These are phyloP conservation scores for Psilocybe tampanensis DNA, from an alignment of 768 basidiomycete genomes.

Conservation along the genomic window DNA sequence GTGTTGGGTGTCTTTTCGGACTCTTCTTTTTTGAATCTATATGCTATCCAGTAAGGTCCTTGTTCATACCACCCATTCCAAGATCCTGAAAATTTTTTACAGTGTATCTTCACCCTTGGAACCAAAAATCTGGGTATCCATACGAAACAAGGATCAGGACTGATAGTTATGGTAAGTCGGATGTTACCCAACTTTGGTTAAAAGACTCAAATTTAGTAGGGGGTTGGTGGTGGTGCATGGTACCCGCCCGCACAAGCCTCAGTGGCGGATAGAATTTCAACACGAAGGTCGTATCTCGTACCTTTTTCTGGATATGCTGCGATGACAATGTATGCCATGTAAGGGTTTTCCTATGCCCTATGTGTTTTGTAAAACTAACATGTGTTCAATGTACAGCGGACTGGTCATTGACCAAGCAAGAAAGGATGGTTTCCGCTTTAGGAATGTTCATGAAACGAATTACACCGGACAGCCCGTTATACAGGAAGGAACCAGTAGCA, in stretches of 20 bases:
- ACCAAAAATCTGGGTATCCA: constrained; percentile 65
- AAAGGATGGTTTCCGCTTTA: constrained; percentile 51
- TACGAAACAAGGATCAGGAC: constrained; percentile 62
- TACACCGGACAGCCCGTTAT: constrained; percentile 3
- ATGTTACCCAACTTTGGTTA: constrained; percentile 10
- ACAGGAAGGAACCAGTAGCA: constrained; percentile 11
- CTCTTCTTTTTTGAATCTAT: constrained; percentile 81
- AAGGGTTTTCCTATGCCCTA: constrained; percentile 23
- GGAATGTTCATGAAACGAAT: constrained; percentile 45
- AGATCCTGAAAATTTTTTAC: background rate
- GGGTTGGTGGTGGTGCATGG: constrained; percentile 71
- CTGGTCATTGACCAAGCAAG: constrained; percentile 53
- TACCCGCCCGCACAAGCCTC: constrained; percentile 63
- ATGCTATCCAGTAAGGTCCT: constrained; percentile 58
- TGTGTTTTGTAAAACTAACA: background rate
- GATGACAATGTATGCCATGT: constrained; percentile 62
- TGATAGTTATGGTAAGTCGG: constrained; percentile 58
- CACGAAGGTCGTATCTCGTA: constrained; percentile 60
- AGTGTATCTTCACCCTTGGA: constrained; percentile 66
- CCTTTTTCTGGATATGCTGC: constrained; percentile 59
- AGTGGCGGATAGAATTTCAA: constrained; percentile 50
- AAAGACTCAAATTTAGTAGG: constrained; percentile 21
- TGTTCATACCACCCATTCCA: background rate
- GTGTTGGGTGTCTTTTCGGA: constrained; percentile 61
- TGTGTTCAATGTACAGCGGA: constrained; percentile 37